Conservation (phyloP, 2,329 filamentous ascomycete species). For the Fusarium piperis region DNA sequence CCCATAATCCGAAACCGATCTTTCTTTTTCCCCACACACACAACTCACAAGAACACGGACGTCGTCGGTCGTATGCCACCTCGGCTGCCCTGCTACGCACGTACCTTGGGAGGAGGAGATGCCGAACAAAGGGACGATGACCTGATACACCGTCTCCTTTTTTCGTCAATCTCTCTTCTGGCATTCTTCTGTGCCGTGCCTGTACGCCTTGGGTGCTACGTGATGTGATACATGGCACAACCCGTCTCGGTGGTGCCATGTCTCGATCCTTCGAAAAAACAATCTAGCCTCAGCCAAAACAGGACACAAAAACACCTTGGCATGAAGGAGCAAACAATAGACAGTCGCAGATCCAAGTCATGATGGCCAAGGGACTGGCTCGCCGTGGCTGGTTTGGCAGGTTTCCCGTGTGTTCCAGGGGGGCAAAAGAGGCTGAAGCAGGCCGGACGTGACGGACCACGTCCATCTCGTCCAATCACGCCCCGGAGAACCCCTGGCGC, state of each 20-base stretch:
- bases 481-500: conserved; percentile 7
- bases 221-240: conserved; percentile 30
- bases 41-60: conserved; percentile 18
- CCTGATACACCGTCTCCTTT: conserved; percentile 23
- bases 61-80: neutral
- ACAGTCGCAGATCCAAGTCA: conserved; percentile 24
- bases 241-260: conserved; percentile 16
- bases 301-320: neutral
- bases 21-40: conserved; percentile 5
- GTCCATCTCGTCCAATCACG: conserved; percentile 27
- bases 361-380: conserved; percentile 29
- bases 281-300: neutral
- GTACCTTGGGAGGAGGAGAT: neutral
- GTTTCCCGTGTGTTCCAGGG: conserved; percentile 3
- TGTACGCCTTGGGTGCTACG: conserved; percentile 26
- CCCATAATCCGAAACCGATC: conserved; percentile 32
- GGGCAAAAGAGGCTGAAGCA: conserved; percentile 19
- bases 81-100: neutral
- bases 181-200: conserved; percentile 24
- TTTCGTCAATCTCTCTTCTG: conserved; percentile 3
- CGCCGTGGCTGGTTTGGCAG: conserved; percentile 8
- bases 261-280: neutral
- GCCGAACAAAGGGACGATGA: conserved; percentile 19
- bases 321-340: neutral
- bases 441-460: conserved; percentile 24